phyloP scores from a whole-genome alignment of 331 rosid genomes.

The Phaseolus coccineus region DNA sequence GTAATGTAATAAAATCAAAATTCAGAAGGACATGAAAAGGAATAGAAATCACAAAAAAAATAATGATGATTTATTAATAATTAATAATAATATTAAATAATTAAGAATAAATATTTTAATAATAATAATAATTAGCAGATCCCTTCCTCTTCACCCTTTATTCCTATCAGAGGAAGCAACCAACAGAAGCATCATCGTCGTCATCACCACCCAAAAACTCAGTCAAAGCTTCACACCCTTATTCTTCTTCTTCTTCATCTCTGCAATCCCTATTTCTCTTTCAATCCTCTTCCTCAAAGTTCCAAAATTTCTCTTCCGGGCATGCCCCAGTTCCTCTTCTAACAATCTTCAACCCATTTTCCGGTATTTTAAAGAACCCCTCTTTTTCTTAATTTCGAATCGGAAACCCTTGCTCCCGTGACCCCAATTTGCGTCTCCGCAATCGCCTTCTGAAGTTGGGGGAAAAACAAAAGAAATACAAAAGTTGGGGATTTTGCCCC shows the following conservation, averaged over 20 bases:
- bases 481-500: constrained; percentile 50
- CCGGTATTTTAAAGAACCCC: constrained; percentile 36
- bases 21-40: no score
- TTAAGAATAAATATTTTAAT: constrained; percentile 1
- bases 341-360: constrained; percentile 24
- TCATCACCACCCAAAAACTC: constrained; percentile 55
- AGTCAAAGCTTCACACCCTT: constrained; percentile 69
- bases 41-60: no score
- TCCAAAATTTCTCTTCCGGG: constrained; percentile 47
- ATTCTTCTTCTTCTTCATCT: constrained; percentile 45
- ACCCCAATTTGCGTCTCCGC: constrained; percentile 45
- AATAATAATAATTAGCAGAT: constrained; percentile 43
- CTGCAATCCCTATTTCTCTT: background rate
- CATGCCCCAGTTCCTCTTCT: constrained; percentile 36
- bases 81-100: no score
- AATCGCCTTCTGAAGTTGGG: constrained; percentile 40
- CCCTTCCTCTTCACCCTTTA: constrained; percentile 50
- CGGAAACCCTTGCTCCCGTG: constrained; percentile 64
- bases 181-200: constrained; percentile 65
- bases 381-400: constrained; percentile 43
- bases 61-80: no score
- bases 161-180: constrained; percentile 52
- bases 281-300: constrained; percentile 28
- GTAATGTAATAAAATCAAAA: no score
- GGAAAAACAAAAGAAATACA: background rate